Percentiles rank a stretch among this genome's conserved stretches.
phyloP scores from a whole-genome alignment of 495 filamentous ascomycete species.

The Lasiosphaeris hirsuta region DNA sequence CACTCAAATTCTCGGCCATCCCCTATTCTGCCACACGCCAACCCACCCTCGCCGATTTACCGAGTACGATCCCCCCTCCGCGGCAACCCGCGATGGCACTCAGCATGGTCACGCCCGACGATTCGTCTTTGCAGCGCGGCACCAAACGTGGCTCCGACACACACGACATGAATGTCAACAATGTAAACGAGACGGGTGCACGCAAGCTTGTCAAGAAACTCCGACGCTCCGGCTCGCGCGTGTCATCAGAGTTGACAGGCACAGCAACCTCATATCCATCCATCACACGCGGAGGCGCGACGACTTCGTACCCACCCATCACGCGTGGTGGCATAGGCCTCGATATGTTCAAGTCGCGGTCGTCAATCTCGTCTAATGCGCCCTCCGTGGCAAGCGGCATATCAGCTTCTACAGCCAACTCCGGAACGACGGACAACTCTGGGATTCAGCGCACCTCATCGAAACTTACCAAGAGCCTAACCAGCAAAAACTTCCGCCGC shows the following conservation, averaged over 20 bases:
- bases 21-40: slow-evolving; percentile 4
- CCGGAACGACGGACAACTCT: background rate
- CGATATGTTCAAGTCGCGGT: slow-evolving; percentile 7
- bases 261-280: background rate
- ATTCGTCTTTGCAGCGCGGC: slow-evolving; percentile 17
- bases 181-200: slow-evolving; percentile 19
- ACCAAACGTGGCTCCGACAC: slow-evolving; percentile 25
- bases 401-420: background rate
- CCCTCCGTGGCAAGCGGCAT: background rate
- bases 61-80: slow-evolving; percentile 6
- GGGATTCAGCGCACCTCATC: background rate
- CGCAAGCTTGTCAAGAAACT: slow-evolving; percentile 40
- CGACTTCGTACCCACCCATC: background rate
- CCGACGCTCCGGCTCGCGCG: slow-evolving; percentile 24
- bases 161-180: slow-evolving; percentile 10
- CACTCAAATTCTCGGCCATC: slow-evolving; percentile 7
- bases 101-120: background rate
- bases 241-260: slow-evolving; percentile 14
- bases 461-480: slow-evolving; percentile 14
- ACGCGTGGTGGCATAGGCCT: background rate
- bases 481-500: background rate
- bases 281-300: background rate
- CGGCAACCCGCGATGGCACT: slow-evolving; percentile 6
- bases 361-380: slow-evolving; percentile 13
- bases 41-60: background rate